Percentiles rank a stretch among this genome's conserved stretches.
phyloP scores from a whole-genome alignment of 257 asterid genomes.

The Leptodermis oblonga region DNA sequence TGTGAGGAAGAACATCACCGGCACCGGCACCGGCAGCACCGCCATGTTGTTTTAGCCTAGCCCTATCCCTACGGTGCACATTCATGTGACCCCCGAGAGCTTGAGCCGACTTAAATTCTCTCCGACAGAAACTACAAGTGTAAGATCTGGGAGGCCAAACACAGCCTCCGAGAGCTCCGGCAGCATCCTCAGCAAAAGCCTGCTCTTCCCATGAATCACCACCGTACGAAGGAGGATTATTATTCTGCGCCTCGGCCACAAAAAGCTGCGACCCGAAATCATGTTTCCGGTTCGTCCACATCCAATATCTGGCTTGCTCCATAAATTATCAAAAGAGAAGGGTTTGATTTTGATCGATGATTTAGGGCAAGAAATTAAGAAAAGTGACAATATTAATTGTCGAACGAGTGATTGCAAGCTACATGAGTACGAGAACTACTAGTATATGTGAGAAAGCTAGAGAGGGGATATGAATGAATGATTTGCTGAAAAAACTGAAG shows the following conservation, averaged over 20 bases:
- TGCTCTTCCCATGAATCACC: slow-evolving; percentile 95
- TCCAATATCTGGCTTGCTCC: slow-evolving; percentile 70
- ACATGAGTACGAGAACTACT: slow-evolving; percentile 30
- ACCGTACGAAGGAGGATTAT: slow-evolving; percentile 32
- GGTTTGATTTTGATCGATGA: background rate
- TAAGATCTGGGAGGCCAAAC: slow-evolving; percentile 98
- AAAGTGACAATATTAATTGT: slow-evolving; percentile 13
- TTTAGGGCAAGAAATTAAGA: slow-evolving; percentile 12
- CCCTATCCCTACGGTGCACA: slow-evolving; percentile 90
- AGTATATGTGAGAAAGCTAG: too few relatives aligned
- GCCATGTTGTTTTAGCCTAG: slow-evolving; percentile 62
- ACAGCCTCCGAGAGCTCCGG: slow-evolving; percentile 69
- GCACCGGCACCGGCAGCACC: slow-evolving; percentile 16
- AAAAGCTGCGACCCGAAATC: slow-evolving; percentile 21
- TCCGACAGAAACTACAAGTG: slow-evolving; percentile 75
- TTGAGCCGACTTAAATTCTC: slow-evolving; percentile 94
- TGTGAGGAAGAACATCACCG: slow-evolving; percentile 28
- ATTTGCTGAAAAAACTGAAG: slow-evolving; percentile 30
- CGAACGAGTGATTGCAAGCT: slow-evolving; percentile 22
- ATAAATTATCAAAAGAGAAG: slow-evolving; percentile 17
- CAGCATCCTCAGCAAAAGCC: slow-evolving; percentile 91
- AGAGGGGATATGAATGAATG: slow-evolving; percentile 23
- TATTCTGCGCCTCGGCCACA: too few relatives aligned
- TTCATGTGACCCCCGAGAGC: slow-evolving; percentile 98
- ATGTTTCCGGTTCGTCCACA: slow-evolving; percentile 61